A percentile compares a stretch with the other conserved stretches of the same genome.
phyloP scores from a whole-genome alignment of 805 yeast genomes.

The Schizosaccharomyces lindneri region DNA sequence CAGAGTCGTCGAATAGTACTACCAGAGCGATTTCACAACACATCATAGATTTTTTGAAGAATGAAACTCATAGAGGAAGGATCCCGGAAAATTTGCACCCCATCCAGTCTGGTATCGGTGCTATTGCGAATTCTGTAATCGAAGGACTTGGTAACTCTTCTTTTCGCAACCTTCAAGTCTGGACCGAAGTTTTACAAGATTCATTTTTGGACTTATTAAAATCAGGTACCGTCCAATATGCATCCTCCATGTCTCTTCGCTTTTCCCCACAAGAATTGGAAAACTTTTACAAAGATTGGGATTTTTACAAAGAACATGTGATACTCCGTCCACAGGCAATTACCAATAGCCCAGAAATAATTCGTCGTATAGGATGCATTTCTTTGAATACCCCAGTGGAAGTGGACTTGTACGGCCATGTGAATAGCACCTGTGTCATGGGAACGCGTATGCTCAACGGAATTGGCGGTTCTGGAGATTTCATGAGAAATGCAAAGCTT shows the following conservation, averaged over 20 bases:
- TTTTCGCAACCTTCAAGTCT: slow-evolving; percentile 70
- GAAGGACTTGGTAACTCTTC: slow-evolving; percentile 78
- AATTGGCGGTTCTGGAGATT: slow-evolving; percentile 92
- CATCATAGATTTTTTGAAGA: slow-evolving; percentile 63
- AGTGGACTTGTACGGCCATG: slow-evolving; percentile 95
- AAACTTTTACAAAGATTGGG: slow-evolving; percentile 77
- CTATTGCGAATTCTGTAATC: slow-evolving; percentile 92
- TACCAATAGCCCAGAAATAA: slow-evolving; percentile 87
- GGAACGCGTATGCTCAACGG: slow-evolving; percentile 97
- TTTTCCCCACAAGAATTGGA: slow-evolving; percentile 75
- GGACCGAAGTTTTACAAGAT: slow-evolving; percentile 98
- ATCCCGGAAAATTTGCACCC: slow-evolving; percentile 84
- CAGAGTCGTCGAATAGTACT: slow-evolving; percentile 65
- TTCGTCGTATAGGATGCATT: slow-evolving; percentile 88
- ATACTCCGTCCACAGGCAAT: slow-evolving; percentile 86
- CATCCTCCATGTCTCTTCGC: slow-evolving; percentile 89
- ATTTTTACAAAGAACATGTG: slow-evolving; percentile 51
- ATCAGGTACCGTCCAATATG: slow-evolving; percentile 75
- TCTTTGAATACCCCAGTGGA: slow-evolving; percentile 99
- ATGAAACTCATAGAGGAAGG: slow-evolving; percentile 75
- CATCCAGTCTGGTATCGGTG: slow-evolving; percentile 92
- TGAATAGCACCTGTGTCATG: slow-evolving; percentile 87
- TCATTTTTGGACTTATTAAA: slow-evolving; percentile 88
- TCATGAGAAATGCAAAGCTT: slow-evolving; percentile 83
- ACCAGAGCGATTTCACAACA: slow-evolving; percentile 63